A percentile compares a stretch with the other conserved stretches of the same genome.
Evolutionary conservation across 257 asterid genomes (phyloP).

Genomic region (Gynochthodes officinalis): DNA sequence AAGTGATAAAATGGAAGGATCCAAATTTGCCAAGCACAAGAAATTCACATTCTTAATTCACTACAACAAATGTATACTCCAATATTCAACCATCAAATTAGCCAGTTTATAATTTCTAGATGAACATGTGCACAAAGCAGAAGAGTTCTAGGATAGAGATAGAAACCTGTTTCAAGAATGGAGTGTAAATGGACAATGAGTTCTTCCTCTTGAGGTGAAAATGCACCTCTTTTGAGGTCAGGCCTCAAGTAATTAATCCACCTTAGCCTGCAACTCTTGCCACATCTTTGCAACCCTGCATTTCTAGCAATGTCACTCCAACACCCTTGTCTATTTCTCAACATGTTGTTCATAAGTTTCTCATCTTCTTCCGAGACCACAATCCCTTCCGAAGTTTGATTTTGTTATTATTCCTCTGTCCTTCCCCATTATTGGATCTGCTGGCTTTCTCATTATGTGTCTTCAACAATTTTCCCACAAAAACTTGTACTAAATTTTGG

Average conservation of each 20-base stretch:
- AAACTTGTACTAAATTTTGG: too few relatives aligned
- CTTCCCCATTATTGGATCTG: slow-evolving; percentile 25
- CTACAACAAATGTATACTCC: too few relatives aligned
- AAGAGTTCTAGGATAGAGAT: neutral
- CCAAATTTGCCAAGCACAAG: too few relatives aligned
- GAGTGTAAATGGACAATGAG: slow-evolving; percentile 77
- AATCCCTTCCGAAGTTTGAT: slow-evolving; percentile 63
- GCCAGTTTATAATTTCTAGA: too few relatives aligned
- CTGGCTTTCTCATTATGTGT: slow-evolving; percentile 47
- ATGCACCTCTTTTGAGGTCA: slow-evolving; percentile 82
- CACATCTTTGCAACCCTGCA: slow-evolving; percentile 74
- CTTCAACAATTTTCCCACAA: neutral
- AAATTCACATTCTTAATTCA: too few relatives aligned
- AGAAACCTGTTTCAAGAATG: slow-evolving; percentile 75
- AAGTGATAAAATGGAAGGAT: too few relatives aligned
- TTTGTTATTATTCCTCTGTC: slow-evolving; percentile 20
- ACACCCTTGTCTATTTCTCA: slow-evolving; percentile 75
- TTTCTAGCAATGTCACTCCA: slow-evolving; percentile 90
- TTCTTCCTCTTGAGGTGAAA: slow-evolving; percentile 74
- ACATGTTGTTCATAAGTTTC: slow-evolving; percentile 71
- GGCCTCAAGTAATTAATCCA: slow-evolving; percentile 88
- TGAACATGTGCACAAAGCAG: neutral
- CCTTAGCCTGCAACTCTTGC: slow-evolving; percentile 77
- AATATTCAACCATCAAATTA: too few relatives aligned
- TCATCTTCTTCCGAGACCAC: slow-evolving; percentile 92